Evolutionary conservation across 1,139 yeast genomes (phyloP).

Genomic region (Hyphopichia burtonii): DNA sequence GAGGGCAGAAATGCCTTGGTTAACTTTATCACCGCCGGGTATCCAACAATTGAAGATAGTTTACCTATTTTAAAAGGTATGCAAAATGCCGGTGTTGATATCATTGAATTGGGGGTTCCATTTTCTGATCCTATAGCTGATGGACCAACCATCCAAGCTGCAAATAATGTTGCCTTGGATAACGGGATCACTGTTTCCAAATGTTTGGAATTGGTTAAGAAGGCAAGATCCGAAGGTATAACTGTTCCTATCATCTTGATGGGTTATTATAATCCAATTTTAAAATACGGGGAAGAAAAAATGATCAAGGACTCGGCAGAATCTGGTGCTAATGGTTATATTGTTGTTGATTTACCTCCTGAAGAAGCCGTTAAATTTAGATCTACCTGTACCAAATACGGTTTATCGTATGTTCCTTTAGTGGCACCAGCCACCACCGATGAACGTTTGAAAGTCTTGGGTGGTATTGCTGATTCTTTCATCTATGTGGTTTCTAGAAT

Average conservation of each 20-base stretch:
- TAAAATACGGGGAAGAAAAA: conserved; percentile 84
- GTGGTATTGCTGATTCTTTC: conserved; percentile 89
- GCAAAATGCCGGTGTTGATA: conserved; percentile 94
- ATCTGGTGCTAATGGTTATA: conserved; percentile 95
- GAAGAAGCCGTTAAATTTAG: conserved; percentile 93
- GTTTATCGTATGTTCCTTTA: conserved; percentile 83
- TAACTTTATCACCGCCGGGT: conserved; percentile 93
- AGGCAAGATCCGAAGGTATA: conserved; percentile 82
- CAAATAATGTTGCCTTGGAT: conserved; percentile 74
- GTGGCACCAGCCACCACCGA: conserved; percentile 97
- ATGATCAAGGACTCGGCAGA: conserved; percentile 72
- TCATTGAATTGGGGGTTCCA: conserved; percentile 93
- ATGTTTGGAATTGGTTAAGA: conserved; percentile 65
- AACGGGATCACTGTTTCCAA: conserved; percentile 75
- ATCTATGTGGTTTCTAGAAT: conserved; percentile 93
- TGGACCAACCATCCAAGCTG: conserved; percentile 92
- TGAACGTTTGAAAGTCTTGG: conserved; percentile 74
- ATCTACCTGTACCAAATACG: conserved; percentile 62
- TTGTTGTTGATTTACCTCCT: conserved; percentile 95
- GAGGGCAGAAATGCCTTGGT: conserved; percentile 86
- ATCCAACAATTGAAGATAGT: conserved; percentile 84
- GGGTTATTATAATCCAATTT: conserved; percentile 97
- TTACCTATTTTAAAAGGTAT: conserved; percentile 81
- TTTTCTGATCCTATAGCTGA: conserved; percentile 99
- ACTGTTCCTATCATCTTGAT: conserved; percentile 84